These are phyloP conservation scores for Leishmania braziliensis DNA, from an alignment of 208 protist genomes.

Conservation along the genomic window DNA sequence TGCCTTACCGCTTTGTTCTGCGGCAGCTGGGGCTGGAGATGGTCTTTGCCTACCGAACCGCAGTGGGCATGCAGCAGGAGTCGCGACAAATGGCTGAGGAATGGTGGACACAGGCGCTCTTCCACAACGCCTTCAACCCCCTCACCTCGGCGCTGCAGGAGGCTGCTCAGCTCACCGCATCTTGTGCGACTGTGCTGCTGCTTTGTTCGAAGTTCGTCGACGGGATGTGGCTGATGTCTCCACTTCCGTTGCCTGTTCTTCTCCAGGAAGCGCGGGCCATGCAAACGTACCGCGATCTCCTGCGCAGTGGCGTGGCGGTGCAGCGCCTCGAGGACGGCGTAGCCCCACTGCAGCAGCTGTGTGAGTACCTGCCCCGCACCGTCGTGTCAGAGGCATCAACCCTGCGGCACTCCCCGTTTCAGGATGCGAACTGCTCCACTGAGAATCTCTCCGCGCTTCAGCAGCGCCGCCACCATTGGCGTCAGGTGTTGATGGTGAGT, in stretches of 20 bases:
- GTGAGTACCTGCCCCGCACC: slow-evolving; percentile 29
- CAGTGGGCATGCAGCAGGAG: slow-evolving; percentile 34
- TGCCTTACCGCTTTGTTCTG: slow-evolving; percentile 54
- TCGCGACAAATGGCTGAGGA: slow-evolving; percentile 36
- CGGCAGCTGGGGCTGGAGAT: slow-evolving; percentile 71
- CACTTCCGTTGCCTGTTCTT: background rate
- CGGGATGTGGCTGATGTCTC: background rate
- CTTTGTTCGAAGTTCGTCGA: slow-evolving; percentile 1
- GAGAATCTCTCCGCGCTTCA: slow-evolving; percentile 1
- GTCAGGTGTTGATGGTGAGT: background rate
- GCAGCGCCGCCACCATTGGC: slow-evolving; percentile 26
- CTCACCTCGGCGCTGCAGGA: slow-evolving; percentile 35
- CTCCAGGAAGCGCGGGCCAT: slow-evolving; percentile 11
- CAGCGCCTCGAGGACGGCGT: slow-evolving; percentile 22
- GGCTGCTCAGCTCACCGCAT: slow-evolving; percentile 11
- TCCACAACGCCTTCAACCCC: slow-evolving; percentile 40
- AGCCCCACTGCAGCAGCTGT: slow-evolving; percentile 30
- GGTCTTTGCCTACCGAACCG: slow-evolving; percentile 61
- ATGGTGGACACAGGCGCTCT: slow-evolving; percentile 35
- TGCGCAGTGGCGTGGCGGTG: slow-evolving; percentile 22
- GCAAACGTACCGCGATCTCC: slow-evolving; percentile 7
- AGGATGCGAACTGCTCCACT: background rate
- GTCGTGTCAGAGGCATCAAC: slow-evolving; percentile 15
- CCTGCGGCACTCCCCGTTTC: background rate
- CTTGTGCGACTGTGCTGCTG: slow-evolving; percentile 21